Conservation (phyloP, 2,329 filamentous ascomycete species). For the Hypoxylon sp. region DNA sequence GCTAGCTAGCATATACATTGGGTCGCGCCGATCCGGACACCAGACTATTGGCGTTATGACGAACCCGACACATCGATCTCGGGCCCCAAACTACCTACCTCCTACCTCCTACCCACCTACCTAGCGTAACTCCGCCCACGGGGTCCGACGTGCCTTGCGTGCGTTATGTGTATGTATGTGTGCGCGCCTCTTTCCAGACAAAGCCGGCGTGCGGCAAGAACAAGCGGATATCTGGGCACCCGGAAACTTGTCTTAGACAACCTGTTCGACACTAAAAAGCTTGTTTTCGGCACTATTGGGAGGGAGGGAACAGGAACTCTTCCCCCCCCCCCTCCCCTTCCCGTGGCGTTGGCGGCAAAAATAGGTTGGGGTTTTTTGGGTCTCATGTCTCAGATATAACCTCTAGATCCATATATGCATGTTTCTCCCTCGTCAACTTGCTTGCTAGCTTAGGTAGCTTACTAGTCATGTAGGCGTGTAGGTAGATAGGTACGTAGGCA, state of each 20-base stretch:
- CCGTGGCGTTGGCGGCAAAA: slow-evolving; percentile 24
- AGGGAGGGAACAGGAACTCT: neutral
- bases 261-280: slow-evolving; percentile 9
- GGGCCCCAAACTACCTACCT: neutral
- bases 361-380: neutral
- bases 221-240: slow-evolving; percentile 22
- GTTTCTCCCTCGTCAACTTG: slow-evolving; percentile 10
- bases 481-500: neutral
- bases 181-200: neutral
- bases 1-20: slow-evolving; percentile 13
- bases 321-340: neutral
- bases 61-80: slow-evolving; percentile 12
- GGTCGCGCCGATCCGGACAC: slow-evolving; percentile 27
- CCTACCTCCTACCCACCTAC: too few relatives aligned
- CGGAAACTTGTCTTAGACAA: slow-evolving; percentile 17
- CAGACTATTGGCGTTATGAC: slow-evolving; percentile 26
- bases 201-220: slow-evolving; percentile 22
- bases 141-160: slow-evolving; percentile 6
- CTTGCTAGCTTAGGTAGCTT: neutral
- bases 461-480: neutral
- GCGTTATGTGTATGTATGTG: neutral
- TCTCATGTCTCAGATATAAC: slow-evolving; percentile 16
- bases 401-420: slow-evolving; percentile 21
- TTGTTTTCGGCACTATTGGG: slow-evolving; percentile 16
- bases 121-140: neutral